These are phyloP conservation scores for Mycosphaerella arachidis DNA, from an alignment of 2,329 filamentous ascomycete genomes.

Conservation along the genomic window DNA sequence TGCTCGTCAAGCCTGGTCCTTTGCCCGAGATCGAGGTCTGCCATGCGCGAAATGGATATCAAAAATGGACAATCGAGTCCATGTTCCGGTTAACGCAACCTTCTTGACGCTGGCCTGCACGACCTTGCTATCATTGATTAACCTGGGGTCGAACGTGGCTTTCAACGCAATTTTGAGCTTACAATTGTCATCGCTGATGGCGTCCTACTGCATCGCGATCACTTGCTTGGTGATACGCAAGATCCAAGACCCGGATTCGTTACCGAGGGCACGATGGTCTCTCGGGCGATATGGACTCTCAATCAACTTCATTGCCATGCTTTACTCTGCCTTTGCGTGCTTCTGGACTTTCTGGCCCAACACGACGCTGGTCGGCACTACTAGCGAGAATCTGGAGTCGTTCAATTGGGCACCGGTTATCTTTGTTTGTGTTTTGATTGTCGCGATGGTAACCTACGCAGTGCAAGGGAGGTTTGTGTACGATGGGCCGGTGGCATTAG, in stretches of 20 bases:
- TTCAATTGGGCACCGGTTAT: conserved; percentile 22
- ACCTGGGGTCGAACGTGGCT: conserved; percentile 18
- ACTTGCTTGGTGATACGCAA: conserved; percentile 20
- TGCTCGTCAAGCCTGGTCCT: conserved; percentile 19
- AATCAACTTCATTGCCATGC: conserved; percentile 14
- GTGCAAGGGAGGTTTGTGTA: conserved; percentile 18
- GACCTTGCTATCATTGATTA: conserved; percentile 17
- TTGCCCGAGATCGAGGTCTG: conserved; percentile 17
- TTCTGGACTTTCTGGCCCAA: conserved; percentile 23
- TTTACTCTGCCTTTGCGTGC: conserved; percentile 17
- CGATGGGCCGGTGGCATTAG: conserved; percentile 17
- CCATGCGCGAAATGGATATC: conserved; percentile 18
- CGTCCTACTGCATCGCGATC: conserved; percentile 22
- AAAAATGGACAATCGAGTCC: conserved; percentile 15
- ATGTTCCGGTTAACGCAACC: conserved; percentile 19
- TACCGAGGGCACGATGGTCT: conserved; percentile 23
- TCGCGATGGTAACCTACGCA: conserved; percentile 19
- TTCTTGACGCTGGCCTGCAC: conserved; percentile 15
- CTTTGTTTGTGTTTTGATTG: conserved; percentile 12
- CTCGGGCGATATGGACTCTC: conserved; percentile 16
- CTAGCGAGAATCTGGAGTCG: conserved; percentile 8
- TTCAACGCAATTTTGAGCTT: conserved; percentile 21
- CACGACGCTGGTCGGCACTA: conserved; percentile 1
- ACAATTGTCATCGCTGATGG: conserved; percentile 18
- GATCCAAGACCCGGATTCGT: conserved; percentile 14